Evolutionary conservation across 1,284 basidiomycete species (phyloP), one percentile per base, ranked within the genome.

Genomic region (Blastosporella zonata): DNA sequence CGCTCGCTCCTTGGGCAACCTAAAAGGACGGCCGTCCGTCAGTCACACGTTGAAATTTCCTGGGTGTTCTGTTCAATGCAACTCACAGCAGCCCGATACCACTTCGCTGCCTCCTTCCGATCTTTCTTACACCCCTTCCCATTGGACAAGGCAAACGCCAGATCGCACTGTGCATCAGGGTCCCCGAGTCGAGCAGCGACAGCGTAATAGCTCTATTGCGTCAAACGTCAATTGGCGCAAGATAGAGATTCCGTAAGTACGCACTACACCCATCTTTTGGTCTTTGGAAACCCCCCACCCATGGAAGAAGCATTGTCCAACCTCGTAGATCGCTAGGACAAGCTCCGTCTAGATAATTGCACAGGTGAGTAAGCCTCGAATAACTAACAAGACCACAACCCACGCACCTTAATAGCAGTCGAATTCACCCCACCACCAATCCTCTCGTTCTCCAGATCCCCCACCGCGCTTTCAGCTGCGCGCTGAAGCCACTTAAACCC

Each of bases 111-210:
- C 62, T 85, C 84, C 58, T 86, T 90, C 59, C 84, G 78, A 67
- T 94, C 83, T 70, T 91, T 94, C 75, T 93, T 94, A 64, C 89
- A 90, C 3, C 91, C 91, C 59, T 87, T 92, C 5, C 89, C 92
- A 58, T 92, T 90, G 0, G 87, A 82, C 34, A 90, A 78, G 64
- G 89, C 90, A 61, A 92, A 94, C 0, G 79, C 93, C 9, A 94
- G 76, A 63, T 90, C 89, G 55, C 81, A 81, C 68, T 94, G 92
- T 1, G 92, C 92, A 63, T 95, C 93, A 0, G 82, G 72, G 63
- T 95, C 93, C 0, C 92, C 92, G 4, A 96, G 71, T 34, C 81
- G 79, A 13, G 93, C 90, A 6, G 92, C 91, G 25, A 92, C 81
- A 47, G 77, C 76, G 64, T 93, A 94, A 64, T 95, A 95, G 67